Conservation (phyloP, 768 basidiomycete genomes). For the Leccinum pellstonianum region DNA sequence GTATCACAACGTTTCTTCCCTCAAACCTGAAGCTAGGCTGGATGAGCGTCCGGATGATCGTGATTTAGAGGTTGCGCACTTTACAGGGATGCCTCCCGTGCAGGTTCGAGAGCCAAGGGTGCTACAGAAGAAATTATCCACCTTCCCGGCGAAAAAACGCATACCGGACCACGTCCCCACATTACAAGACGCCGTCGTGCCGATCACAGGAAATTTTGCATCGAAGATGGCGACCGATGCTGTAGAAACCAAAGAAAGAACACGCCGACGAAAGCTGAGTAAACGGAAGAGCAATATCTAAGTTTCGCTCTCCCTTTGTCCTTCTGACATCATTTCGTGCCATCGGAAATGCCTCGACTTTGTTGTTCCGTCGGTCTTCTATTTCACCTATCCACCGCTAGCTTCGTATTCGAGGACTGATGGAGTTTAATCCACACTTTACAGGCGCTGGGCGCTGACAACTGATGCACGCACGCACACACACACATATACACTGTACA, state of each 20-base stretch:
- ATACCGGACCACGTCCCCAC: constrained; percentile 27
- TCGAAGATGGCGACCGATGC: constrained; percentile 16
- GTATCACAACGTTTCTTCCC: constrained; percentile 15
- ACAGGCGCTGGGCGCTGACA: constrained; percentile 20
- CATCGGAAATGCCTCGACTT: constrained; percentile 22
- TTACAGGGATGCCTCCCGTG: constrained; percentile 9
- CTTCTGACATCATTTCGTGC: constrained; percentile 12
- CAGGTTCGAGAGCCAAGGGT: constrained; percentile 18
- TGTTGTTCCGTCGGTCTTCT: constrained; percentile 23
- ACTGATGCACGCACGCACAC: not conserved
- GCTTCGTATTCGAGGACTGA: constrained; percentile 11
- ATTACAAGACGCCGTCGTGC: constrained; percentile 11
- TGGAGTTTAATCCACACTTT: constrained; percentile 12
- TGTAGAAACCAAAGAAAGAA: constrained; percentile 24
- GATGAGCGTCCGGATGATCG: constrained; percentile 7
- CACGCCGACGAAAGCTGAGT: constrained; percentile 33
- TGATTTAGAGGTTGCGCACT: not conserved
- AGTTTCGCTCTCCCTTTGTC: constrained; percentile 17
- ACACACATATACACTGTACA: not conserved
- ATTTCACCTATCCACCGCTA: constrained; percentile 9
- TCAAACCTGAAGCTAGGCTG: constrained; percentile 1
- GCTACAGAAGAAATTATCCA: constrained; percentile 25
- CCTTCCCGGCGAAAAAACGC: constrained; percentile 25
- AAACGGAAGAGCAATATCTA: constrained; percentile 31
- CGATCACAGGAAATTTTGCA: constrained; percentile 8